A percentile compares a stretch with the other conserved stretches of the same genome.
Conservation (phyloP, 1,139 yeast species). For the Kodamaea sp. region DNA sequence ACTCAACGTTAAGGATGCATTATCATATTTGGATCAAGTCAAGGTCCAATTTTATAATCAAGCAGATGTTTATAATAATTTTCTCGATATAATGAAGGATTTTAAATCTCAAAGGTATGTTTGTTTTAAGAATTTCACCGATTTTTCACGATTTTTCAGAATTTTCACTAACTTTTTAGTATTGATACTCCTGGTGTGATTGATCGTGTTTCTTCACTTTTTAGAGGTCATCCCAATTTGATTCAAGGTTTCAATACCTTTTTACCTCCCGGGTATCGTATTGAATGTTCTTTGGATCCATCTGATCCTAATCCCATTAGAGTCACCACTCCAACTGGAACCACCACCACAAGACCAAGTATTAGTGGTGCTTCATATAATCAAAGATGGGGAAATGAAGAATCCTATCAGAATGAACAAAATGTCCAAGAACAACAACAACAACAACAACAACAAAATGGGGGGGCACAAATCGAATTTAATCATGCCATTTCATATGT, state of each 20-base stretch:
- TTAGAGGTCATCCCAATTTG: conserved; percentile 87
- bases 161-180: conserved; percentile 30
- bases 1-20: conserved; percentile 91
- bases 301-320: conserved; percentile 88
- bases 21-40: conserved; percentile 92
- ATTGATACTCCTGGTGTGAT: conserved; percentile 98
- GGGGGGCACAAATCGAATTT: conserved; percentile 87
- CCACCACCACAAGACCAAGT: conserved; percentile 62
- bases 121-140: conserved; percentile 2
- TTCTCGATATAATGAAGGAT: conserved; percentile 96
- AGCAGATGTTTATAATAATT: conserved; percentile 94
- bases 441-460: conserved; percentile 15
- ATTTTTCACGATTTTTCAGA: background rate
- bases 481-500: conserved; percentile 96
- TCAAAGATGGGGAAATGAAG: conserved; percentile 27
- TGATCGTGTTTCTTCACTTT: conserved; percentile 85
- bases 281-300: conserved; percentile 88
- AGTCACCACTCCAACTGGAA: conserved; percentile 94
- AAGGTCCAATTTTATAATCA: conserved; percentile 87
- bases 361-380: conserved; percentile 25
- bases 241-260: conserved; percentile 97
- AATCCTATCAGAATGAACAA: conserved; percentile 11
- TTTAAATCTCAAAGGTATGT: conserved; percentile 83
- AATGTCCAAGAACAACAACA: conserved; percentile 29
- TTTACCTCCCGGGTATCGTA: conserved; percentile 93